phyloP scores from a whole-genome alignment of 2,329 filamentous ascomycete species.

The Monosporascus cannonballus region DNA sequence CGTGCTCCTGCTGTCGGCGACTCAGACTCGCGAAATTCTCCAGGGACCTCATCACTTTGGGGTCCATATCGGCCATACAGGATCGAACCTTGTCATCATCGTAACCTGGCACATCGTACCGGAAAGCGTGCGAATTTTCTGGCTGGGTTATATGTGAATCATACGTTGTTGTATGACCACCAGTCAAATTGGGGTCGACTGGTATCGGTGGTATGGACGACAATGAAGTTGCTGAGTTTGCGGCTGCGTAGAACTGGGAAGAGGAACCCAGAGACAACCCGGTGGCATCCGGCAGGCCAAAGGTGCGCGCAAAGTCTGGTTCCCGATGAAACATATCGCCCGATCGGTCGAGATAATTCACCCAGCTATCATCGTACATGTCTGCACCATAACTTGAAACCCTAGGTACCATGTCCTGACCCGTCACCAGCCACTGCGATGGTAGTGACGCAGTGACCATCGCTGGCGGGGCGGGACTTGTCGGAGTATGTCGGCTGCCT shows the following conservation, averaged over 20 bases:
- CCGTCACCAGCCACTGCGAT: conserved; percentile 10
- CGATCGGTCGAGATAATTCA: conserved; percentile 13
- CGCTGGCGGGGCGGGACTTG: conserved; percentile 16
- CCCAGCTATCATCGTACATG: conserved; percentile 13
- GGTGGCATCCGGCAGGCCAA: conserved; percentile 8
- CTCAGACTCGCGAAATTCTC: conserved; percentile 17
- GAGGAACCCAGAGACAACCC: conserved; percentile 7
- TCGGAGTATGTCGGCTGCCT: conserved; percentile 16
- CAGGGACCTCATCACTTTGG: conserved; percentile 16
- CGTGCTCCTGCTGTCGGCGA: conserved; percentile 18
- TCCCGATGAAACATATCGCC: conserved; percentile 8
- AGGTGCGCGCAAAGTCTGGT: conserved; percentile 10
- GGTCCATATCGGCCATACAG: conserved; percentile 11
- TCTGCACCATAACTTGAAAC: conserved; percentile 12
- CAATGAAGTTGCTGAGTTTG: neutral
- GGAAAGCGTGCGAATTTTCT: conserved; percentile 6
- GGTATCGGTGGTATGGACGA: conserved; percentile 15
- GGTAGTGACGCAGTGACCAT: conserved; percentile 8
- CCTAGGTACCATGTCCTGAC: conserved; percentile 13
- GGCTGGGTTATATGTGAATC: neutral
- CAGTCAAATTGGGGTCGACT: conserved; percentile 10
- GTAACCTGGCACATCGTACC: conserved; percentile 4
- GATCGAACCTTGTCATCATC: conserved; percentile 9
- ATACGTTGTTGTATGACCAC: conserved; percentile 3
- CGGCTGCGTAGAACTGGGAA: conserved; percentile 11